A percentile compares a stretch with the other conserved stretches of the same genome.
Evolutionary conservation across 1,284 basidiomycete species (phyloP).

Genomic region (Mrakiaceae sp.): DNA sequence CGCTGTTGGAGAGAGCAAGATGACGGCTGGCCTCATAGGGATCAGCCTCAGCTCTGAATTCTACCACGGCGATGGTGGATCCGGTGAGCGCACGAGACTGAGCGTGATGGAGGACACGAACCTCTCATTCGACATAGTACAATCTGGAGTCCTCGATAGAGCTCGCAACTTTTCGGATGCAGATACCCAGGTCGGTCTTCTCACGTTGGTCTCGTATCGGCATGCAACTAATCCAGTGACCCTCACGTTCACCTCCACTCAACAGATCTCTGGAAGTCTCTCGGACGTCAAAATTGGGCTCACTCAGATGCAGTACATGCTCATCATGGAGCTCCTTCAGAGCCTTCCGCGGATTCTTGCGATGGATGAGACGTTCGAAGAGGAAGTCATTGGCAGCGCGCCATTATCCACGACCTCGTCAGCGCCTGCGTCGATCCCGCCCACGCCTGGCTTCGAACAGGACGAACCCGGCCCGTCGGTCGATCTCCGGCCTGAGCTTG

Average conservation of each 20-base stretch:
- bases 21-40: conserved; percentile 69
- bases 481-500: conserved; percentile 42
- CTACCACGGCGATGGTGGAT: conserved; percentile 37
- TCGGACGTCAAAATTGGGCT: conserved; percentile 84
- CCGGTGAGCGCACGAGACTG: no score
- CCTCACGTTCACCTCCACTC: background rate
- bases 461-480: conserved; percentile 20
- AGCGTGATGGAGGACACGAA: conserved; percentile 27
- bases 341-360: conserved; percentile 59
- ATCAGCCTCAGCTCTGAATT: conserved; percentile 71
- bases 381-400: no score
- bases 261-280: conserved; percentile 59
- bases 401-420: no score
- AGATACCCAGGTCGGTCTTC: conserved; percentile 51
- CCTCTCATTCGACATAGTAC: conserved; percentile 58
- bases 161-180: conserved; percentile 44
- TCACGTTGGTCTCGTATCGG: background rate
- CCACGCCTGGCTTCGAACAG: no score
- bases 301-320: conserved; percentile 79
- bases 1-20: conserved; percentile 44
- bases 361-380: no score
- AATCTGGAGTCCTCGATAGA: conserved; percentile 35
- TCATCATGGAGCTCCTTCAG: conserved; percentile 59
- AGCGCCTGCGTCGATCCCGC: no score
- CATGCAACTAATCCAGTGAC: background rate